Base-by-base conservation (phyloP, 306 rosid genomes). In the Prosopis cineraria region DNA sequence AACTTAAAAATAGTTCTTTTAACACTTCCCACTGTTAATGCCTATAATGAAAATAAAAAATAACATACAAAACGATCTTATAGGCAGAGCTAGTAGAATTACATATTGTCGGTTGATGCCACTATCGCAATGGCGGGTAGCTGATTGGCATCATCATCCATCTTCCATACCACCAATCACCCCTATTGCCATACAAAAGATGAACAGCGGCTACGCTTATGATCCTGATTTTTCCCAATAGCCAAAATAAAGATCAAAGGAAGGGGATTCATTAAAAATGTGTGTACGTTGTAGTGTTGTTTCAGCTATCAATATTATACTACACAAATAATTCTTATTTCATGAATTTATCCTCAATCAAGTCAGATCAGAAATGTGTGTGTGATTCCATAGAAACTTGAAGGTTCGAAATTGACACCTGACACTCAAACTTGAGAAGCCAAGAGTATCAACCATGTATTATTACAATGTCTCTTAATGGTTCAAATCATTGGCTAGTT, bases 41-140 rank as follows among this genome's bases (percentile, higher is more conserved):
- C 91, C 98, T 93, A 77, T 81, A 84, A 78, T 20, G 59, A 31
- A 31, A 31, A 31, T 4, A 4, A 31, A 45, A 70, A 50, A 60
- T 72, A 71, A 87, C 96, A 75, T 87, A 93, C 98, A n/a, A n/a
- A n/a, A n/a, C n/a, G n/a, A n/a, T n/a, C n/a, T n/a, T n/a, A n/a
- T n/a, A n/a, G n/a, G n/a, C n/a, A n/a, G n/a, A n/a, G n/a, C n/a
- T n/a, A n/a, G n/a, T n/a, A n/a, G n/a, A n/a, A n/a, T n/a, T n/a
- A n/a, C n/a, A n/a, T n/a, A n/a, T n/a, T n/a, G 81, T 93, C 99
- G 68, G 88, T 91, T n/a, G 98, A 96, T 79, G 99, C 98, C 62
- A 96, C 97, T 77, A 96, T 87, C 9, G 97, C 98, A 87, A 93
- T 87, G 70, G 99, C 93, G 53, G 98, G 99, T 66, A 89, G 89